Percentiles rank a stretch among this genome's conserved stretches.
phyloP scores from a whole-genome alignment of 192 early-diverging fungal genomes.

The Podila epigama region DNA sequence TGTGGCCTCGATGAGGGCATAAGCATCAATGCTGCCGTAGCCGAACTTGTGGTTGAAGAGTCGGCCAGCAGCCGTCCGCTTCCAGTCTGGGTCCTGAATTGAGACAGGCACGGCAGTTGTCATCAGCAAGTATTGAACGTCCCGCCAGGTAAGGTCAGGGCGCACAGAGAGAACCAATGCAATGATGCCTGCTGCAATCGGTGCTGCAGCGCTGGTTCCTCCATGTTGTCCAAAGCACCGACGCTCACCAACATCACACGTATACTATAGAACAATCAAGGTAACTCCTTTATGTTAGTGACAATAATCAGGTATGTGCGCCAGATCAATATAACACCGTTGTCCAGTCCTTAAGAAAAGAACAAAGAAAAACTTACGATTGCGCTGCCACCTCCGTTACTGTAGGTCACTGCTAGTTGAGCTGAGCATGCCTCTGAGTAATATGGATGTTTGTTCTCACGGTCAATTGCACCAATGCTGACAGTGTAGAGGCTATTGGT shows the following conservation, averaged over 20 bases:
- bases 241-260: conserved; percentile 82
- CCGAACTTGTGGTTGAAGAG: conserved; percentile 93
- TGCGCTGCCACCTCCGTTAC: conserved; percentile 74
- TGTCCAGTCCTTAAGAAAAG: not conserved
- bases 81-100: conserved; percentile 78
- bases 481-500: conserved; percentile 97
- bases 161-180: conserved; percentile 84
- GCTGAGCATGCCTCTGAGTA: conserved; percentile 93
- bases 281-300: too few species aligned
- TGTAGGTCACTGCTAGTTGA: conserved; percentile 90
- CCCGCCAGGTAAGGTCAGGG: conserved; percentile 96
- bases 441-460: conserved; percentile 72
- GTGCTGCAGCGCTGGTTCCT: conserved; percentile 96
- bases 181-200: conserved; percentile 89
- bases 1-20: conserved; percentile 80
- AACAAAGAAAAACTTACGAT: conserved; percentile 67
- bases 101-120: conserved; percentile 79
- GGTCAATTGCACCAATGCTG: conserved; percentile 89
- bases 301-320: too few species aligned
- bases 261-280: too few species aligned
- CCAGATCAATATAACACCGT: too few species aligned
- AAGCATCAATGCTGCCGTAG: conserved; percentile 91
- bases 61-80: conserved; percentile 68
- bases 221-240: conserved; percentile 83
- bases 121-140: conserved; percentile 88